Base-by-base conservation (phyloP, 1,284 basidiomycete genomes). In the Thelephora terrestris region DNA sequence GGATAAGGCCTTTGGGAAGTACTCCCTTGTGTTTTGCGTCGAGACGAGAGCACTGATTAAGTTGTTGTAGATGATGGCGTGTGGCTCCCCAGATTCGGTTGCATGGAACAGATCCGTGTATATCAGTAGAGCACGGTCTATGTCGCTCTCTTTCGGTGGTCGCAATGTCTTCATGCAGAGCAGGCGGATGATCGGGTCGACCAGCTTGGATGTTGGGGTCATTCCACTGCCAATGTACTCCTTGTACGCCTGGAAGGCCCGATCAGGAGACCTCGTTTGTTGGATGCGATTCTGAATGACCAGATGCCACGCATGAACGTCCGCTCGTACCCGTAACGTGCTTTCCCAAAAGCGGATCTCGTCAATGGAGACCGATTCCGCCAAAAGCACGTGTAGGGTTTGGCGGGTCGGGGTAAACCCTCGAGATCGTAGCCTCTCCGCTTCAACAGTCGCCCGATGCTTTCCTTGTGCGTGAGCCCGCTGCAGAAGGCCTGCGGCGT, bases 21-120 rank as follows among this genome's bases (percentile, higher is more conserved):
- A 77, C 51, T 74, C 75, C 27, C 38, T 18, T 16, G 40, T 55
- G 42, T 74, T 67, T 16, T 58, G 53, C 1, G 75, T 71, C 9
- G 68, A 63, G 16, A 74, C 64, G 39, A 83, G 61, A 6, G 74
- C 74, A 24, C 76, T 76, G 14, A 85, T 63, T 20, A 86, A 66
- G 9, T 66, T 71, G 34, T 75, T 70, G 57, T 78, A 86, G 35
- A 83, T 70, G 32, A 69, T 64, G 7, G 66, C 57, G 48, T 76
- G 34, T 29, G 27, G 43, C 55, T 21, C 46, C 53, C 16, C 47
- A 51, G 35, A 50, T 55, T 46, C 48, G 57, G 10, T 58, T 54
- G 45, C 53, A 48, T 36, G 45, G 1, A 66, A 58, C 36, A 79
- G 65, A 20, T 76, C 71, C 7, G 57, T 57, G 56, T 78, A 81